A percentile compares a stretch with the other conserved stretches of the same genome.
Conservation (phyloP, 345 rosid species). For the Populus pruinosa region DNA sequence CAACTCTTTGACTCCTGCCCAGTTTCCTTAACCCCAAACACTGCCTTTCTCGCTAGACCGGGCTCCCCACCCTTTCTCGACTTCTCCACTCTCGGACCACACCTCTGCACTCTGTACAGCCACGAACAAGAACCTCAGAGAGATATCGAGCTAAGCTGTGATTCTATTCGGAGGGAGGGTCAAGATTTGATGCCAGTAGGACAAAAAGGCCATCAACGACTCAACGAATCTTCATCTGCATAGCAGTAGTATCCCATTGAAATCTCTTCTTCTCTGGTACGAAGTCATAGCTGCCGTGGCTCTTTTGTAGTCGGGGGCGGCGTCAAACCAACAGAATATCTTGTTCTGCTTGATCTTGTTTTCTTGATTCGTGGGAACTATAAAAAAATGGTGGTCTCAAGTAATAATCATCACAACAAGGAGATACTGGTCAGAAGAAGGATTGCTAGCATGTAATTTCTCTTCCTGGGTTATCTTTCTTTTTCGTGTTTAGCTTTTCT, state of each 20-base stretch:
- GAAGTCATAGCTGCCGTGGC: not conserved
- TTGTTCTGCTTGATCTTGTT: not conserved
- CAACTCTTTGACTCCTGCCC: not conserved
- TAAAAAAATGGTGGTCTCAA: slow-evolving; percentile 1
- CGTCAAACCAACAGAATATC: not conserved
- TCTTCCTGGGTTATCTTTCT: not conserved
- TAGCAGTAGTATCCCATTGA: not conserved
- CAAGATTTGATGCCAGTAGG: not conserved
- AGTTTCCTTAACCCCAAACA: not conserved
- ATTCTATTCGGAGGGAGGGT: not conserved
- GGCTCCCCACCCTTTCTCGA: not conserved
- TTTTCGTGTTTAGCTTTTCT: not conserved
- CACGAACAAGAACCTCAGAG: not conserved
- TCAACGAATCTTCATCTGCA: not conserved
- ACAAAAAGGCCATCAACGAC: not conserved
- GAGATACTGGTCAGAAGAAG: slow-evolving; percentile 52
- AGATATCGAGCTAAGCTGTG: not conserved
- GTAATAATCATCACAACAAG: slow-evolving; percentile 9
- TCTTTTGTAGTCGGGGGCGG: not conserved
- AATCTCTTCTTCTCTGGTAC: not conserved
- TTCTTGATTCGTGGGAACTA: not conserved
- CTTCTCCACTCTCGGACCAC: not conserved
- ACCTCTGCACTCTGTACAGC: not conserved
- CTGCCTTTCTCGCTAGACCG: not conserved
- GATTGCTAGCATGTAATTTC: slow-evolving; percentile 60